Conservation (phyloP, 495 filamentous ascomycete species). For the Hypoxylon fragiforme region DNA sequence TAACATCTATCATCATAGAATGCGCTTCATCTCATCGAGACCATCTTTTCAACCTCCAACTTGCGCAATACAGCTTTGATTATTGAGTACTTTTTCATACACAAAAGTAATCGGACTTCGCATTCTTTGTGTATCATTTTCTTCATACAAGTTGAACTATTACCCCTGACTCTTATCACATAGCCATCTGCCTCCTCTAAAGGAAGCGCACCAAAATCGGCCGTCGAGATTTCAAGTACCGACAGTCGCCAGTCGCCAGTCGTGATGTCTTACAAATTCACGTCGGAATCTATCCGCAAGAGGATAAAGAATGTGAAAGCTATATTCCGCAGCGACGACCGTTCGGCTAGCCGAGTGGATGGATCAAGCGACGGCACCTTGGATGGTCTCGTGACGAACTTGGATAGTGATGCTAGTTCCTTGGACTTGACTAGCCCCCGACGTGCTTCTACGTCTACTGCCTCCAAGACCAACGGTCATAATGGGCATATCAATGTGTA, state of each 20-base stretch:
- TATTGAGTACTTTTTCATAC: no score
- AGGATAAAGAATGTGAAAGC: conserved; percentile 6
- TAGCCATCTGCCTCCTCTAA: no score
- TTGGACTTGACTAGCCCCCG: background rate
- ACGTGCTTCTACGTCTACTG: background rate
- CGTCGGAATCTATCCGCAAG: conserved; percentile 4
- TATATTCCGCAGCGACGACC: background rate
- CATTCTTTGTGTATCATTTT: conserved; percentile 6
- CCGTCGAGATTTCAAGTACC: no score
- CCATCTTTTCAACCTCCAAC: background rate
- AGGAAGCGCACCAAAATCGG: no score
- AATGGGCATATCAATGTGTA: background rate
- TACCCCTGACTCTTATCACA: no score
- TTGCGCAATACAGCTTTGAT: no score
- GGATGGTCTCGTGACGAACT: background rate
- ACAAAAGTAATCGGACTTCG: background rate
- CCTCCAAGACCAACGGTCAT: background rate
- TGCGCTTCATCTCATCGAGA: background rate
- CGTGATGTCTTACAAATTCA: conserved; percentile 7
- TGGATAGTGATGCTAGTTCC: background rate
- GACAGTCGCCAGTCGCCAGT: no score
- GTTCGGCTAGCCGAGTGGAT: background rate
- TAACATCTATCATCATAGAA: background rate
- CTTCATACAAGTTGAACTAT: no score
- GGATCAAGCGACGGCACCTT: background rate